A percentile compares a stretch with the other conserved stretches of the same genome.
phyloP scores from a whole-genome alignment of 441 rosid genomes.

The Francoa sonchifolia region DNA sequence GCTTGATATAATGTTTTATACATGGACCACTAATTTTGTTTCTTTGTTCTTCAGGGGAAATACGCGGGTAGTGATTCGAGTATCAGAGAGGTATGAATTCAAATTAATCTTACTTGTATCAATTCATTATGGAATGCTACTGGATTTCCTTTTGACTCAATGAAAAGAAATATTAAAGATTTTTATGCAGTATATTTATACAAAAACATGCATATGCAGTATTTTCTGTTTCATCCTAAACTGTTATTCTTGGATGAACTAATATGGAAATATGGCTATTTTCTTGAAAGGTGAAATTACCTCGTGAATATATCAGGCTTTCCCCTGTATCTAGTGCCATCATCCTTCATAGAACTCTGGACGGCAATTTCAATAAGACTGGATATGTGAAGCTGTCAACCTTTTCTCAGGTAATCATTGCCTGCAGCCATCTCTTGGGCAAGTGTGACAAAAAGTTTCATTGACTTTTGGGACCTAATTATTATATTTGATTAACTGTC shows the following conservation, averaged over 20 bases:
- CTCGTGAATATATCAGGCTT: constrained; percentile 62
- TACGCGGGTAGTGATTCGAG: constrained; percentile 23
- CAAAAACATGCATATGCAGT: too few relatives aligned
- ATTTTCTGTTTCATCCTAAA: too few relatives aligned
- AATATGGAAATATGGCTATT: constrained; percentile 5
- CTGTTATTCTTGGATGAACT: constrained; percentile 6
- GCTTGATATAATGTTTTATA: too few relatives aligned
- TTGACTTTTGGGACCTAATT: not conserved
- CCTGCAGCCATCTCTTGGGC: not conserved
- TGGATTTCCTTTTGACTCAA: constrained; percentile 2
- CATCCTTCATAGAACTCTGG: constrained; percentile 62
- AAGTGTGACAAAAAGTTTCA: not conserved
- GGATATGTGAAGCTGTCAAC: constrained; percentile 70
- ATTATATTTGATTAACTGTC: not conserved
- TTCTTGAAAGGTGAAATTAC: constrained; percentile 52
- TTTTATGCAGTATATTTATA: too few relatives aligned
- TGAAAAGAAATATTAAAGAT: not conserved
- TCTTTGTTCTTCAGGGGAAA: constrained; percentile 25
- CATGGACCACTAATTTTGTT: not conserved
- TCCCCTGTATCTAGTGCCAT: constrained; percentile 71
- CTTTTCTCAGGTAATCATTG: constrained; percentile 57
- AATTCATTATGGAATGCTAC: not conserved
- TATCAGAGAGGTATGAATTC: constrained; percentile 48
- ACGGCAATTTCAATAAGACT: constrained; percentile 50
- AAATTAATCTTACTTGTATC: not conserved